Percentiles rank a stretch among this genome's conserved stretches.
Conservation (phyloP, 176 grass and related monocot genomes). For the Ensete ventricosum region DNA sequence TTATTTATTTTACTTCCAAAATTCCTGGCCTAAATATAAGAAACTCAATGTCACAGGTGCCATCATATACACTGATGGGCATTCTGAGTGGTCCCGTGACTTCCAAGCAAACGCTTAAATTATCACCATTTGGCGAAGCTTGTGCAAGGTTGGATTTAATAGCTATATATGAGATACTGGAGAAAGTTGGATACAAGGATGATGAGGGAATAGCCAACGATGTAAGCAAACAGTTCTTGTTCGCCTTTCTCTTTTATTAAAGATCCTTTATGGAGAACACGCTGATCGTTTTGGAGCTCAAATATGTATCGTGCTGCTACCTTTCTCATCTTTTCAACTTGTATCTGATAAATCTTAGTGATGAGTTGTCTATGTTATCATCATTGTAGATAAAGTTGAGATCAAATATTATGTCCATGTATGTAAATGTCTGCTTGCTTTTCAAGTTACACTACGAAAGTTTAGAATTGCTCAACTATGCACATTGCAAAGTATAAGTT, state of each 20-base stretch:
- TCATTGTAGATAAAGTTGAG: no score
- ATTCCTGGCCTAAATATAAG: constrained; percentile 4
- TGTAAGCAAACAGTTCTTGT: constrained; percentile 26
- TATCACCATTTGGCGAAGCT: constrained; percentile 54
- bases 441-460: no score
- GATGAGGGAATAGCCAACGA: constrained; percentile 48
- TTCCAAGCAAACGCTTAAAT: constrained; percentile 21
- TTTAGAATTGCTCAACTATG: no score
- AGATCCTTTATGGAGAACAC: not conserved
- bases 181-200: constrained; percentile 47
- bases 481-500: no score
- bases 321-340: no score
- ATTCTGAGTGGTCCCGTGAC: constrained; percentile 29
- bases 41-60: constrained; percentile 34
- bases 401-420: no score
- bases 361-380: no score
- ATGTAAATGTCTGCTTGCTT: no score
- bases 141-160: constrained; percentile 47
- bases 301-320: no score
- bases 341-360: no score
- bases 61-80: constrained; percentile 46
- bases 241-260: not conserved
- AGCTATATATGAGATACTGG: constrained; percentile 51
- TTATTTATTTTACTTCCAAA: not conserved
- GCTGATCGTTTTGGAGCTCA: not conserved